These are phyloP conservation scores for Myxozyma kluyveri DNA, from an alignment of 805 yeast genomes.

Conservation along the genomic window DNA sequence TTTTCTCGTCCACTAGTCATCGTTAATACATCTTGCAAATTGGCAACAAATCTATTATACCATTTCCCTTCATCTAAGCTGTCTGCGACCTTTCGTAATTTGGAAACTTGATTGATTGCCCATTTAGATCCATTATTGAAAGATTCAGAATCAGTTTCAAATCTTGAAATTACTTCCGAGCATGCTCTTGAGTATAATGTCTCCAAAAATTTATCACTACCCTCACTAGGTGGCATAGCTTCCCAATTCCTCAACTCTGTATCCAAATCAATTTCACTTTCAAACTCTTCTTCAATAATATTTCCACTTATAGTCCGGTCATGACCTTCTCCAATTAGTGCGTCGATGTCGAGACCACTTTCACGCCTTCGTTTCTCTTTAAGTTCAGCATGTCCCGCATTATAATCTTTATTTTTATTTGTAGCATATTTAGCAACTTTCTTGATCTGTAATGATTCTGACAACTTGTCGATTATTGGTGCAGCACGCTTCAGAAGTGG, in stretches of 20 bases:
- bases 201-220: conserved; percentile 5
- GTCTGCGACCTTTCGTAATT: conserved; percentile 6
- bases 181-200: neutral
- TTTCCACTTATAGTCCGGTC: too few species aligned
- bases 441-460: conserved; percentile 11
- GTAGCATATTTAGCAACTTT: conserved; percentile 19
- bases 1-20: conserved; percentile 5
- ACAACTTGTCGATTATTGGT: conserved; percentile 7
- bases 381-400: conserved; percentile 6
- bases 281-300: neutral
- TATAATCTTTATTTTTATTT: conserved; percentile 14
- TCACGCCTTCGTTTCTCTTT: neutral
- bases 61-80: conserved; percentile 16
- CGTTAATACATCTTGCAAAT: conserved; percentile 10
- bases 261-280: conserved; percentile 3
- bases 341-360: conserved; percentile 10
- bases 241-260: conserved; percentile 11
- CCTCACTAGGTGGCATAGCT: conserved; percentile 4
- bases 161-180: neutral
- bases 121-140: too few species aligned
- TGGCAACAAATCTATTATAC: conserved; percentile 11
- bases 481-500: conserved; percentile 8
- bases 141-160: too few species aligned
- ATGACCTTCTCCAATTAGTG: conserved; percentile 2
- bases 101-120: too few species aligned